These are phyloP conservation scores for Wallacemonas collosoma DNA, from an alignment of 208 protist genomes.

Conservation along the genomic window DNA sequence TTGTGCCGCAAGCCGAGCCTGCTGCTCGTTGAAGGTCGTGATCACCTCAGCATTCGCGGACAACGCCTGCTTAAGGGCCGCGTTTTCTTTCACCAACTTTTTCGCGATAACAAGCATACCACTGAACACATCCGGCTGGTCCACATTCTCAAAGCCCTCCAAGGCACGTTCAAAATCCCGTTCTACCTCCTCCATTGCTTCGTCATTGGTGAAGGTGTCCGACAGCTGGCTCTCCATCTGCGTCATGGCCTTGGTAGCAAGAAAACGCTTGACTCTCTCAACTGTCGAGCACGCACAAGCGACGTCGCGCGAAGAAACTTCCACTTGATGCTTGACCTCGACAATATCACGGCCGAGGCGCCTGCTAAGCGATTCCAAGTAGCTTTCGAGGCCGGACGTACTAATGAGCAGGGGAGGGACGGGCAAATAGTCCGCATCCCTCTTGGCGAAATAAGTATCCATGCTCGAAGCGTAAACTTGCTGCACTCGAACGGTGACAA, in stretches of 20 bases:
- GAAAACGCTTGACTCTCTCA: conserved; percentile 26
- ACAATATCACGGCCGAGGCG: conserved; percentile 33
- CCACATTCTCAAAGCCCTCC: neutral
- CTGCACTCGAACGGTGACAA: neutral
- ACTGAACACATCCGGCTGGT: conserved; percentile 18
- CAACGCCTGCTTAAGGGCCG: conserved; percentile 5
- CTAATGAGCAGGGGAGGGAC: conserved; percentile 46
- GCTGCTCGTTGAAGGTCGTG: conserved; percentile 8
- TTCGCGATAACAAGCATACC: conserved; percentile 22
- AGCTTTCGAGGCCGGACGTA: conserved; percentile 41
- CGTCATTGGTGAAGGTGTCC: conserved; percentile 17
- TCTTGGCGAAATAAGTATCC: conserved; percentile 16
- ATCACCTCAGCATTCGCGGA: neutral
- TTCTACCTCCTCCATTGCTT: neutral
- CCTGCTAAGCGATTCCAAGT: conserved; percentile 34
- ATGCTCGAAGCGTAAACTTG: neutral
- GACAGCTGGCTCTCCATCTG: conserved; percentile 23
- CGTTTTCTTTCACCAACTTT: conserved; percentile 24
- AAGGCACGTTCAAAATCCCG: conserved; percentile 5
- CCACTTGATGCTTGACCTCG: conserved; percentile 22
- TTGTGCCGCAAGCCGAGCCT: neutral
- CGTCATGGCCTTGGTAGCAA: conserved; percentile 28
- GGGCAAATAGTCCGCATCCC: conserved; percentile 24
- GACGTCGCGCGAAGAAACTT: conserved; percentile 15
- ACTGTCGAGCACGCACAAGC: conserved; percentile 16